These are phyloP conservation scores for Lophiotrema nucula DNA, from an alignment of 495 filamentous ascomycete species.

Conservation along the genomic window DNA sequence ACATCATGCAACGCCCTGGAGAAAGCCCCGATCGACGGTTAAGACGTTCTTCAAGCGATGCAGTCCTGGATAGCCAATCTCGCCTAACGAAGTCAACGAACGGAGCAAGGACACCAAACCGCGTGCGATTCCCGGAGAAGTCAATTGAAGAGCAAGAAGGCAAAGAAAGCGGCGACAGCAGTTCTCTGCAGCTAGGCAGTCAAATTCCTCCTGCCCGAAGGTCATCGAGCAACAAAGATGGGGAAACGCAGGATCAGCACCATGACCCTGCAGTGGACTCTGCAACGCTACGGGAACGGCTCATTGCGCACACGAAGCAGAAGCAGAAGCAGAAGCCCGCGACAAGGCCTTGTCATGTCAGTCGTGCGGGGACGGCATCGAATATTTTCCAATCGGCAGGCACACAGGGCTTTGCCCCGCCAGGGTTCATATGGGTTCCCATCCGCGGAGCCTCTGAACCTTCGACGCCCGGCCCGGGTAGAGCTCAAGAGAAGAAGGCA, in stretches of 20 bases:
- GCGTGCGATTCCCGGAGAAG: too few species aligned
- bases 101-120: too few species aligned
- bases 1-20: too few species aligned
- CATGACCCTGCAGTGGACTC: slow-evolving; percentile 11
- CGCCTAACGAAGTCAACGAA: too few species aligned
- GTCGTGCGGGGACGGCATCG: slow-evolving; percentile 4
- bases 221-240: slow-evolving; percentile 4
- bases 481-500: neutral
- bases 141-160: too few species aligned
- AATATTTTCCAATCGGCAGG: neutral
- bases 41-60: too few species aligned
- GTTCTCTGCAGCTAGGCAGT: too few species aligned
- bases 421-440: slow-evolving; percentile 10
- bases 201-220: too few species aligned
- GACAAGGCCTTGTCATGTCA: neutral
- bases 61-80: too few species aligned
- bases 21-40: too few species aligned
- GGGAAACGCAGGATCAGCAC: neutral
- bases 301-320: slow-evolving; percentile 7
- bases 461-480: neutral
- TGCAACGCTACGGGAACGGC: slow-evolving; percentile 8
- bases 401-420: neutral
- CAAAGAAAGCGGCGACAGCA: too few species aligned
- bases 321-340: neutral
- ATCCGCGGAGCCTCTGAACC: neutral